Conservation (phyloP, 2,329 filamentous ascomycete genomes). For the Blastomyces emzantsi region DNA sequence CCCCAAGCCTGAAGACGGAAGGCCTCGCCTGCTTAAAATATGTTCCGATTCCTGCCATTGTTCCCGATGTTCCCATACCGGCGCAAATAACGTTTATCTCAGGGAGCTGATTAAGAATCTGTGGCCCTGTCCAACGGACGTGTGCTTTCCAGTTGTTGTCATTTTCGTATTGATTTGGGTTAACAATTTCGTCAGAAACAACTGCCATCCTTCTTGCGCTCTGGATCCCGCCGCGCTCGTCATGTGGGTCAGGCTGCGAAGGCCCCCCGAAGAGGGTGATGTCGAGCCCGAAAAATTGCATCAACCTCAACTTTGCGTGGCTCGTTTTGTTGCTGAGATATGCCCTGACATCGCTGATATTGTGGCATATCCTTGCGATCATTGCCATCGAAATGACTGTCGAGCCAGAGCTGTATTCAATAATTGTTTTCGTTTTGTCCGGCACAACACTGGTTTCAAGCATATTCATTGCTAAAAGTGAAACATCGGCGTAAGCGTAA, state of each 20-base stretch:
- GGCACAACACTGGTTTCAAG: slow-evolving; percentile 37
- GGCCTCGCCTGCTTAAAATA: slow-evolving; percentile 44
- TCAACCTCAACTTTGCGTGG: slow-evolving; percentile 44
- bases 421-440: slow-evolving; percentile 42
- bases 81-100: slow-evolving; percentile 49
- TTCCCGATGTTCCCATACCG: slow-evolving; percentile 47
- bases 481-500: neutral
- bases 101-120: slow-evolving; percentile 49
- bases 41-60: slow-evolving; percentile 43
- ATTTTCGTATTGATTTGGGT: slow-evolving; percentile 51
- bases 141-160: slow-evolving; percentile 42
- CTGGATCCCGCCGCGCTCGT: slow-evolving; percentile 47
- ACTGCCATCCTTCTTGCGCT: slow-evolving; percentile 38
- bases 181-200: slow-evolving; percentile 38
- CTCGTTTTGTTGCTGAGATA: slow-evolving; percentile 53
- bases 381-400: slow-evolving; percentile 54
- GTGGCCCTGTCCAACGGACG: slow-evolving; percentile 51
- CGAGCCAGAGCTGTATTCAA: slow-evolving; percentile 55
- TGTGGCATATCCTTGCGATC: slow-evolving; percentile 44
- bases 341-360: slow-evolving; percentile 44
- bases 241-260: slow-evolving; percentile 48
- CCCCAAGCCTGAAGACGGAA: slow-evolving; percentile 35
- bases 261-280: slow-evolving; percentile 51
- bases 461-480: slow-evolving; percentile 41
- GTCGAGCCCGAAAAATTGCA: slow-evolving; percentile 50